A percentile compares a stretch with the other conserved stretches of the same genome.
Conservation (phyloP, 1,284 basidiomycete genomes). For the Sphagnurus paluster region DNA sequence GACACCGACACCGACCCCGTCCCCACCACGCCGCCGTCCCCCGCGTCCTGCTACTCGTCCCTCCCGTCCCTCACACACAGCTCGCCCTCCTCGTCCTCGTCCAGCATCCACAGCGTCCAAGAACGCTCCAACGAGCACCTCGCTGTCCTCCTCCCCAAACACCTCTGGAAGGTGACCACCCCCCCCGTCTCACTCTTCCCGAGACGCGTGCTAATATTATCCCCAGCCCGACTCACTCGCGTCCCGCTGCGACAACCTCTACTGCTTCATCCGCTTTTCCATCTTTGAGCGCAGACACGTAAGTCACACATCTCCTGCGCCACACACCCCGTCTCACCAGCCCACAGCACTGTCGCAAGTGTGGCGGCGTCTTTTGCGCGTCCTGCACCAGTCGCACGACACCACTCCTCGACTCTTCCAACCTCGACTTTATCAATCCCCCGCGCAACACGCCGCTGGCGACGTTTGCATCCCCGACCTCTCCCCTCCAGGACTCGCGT, state of each 20-base stretch:
- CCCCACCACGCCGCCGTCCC: constrained; percentile 11
- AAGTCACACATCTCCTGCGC: constrained; percentile 29
- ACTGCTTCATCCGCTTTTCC: constrained; percentile 62
- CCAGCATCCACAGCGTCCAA: constrained; percentile 25
- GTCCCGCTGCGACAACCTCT: constrained; percentile 66
- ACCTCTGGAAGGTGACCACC: constrained; percentile 67
- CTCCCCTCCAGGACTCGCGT: constrained; percentile 47
- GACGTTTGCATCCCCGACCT: constrained; percentile 51
- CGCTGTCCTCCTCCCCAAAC: constrained; percentile 68
- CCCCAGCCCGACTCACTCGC: constrained; percentile 61
- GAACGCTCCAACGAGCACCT: constrained; percentile 64
- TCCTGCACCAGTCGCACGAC: constrained; percentile 58
- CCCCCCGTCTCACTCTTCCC: background rate
- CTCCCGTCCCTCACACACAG: constrained; percentile 27
- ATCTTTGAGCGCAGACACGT: constrained; percentile 73
- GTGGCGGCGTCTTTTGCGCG: constrained; percentile 72
- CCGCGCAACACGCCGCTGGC: constrained; percentile 62
- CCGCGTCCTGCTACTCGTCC: constrained; percentile 23
- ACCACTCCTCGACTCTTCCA: constrained; percentile 65
- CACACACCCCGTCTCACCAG: constrained; percentile 9
- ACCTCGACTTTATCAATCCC: constrained; percentile 65
- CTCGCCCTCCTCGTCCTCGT: constrained; percentile 28
- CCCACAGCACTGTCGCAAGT: constrained; percentile 73
- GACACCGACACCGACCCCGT: constrained; percentile 11
- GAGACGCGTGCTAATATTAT: constrained; percentile 1